Base-by-base conservation (phyloP, 208 protist species). In the Blastocrithidia nonstop region DNA sequence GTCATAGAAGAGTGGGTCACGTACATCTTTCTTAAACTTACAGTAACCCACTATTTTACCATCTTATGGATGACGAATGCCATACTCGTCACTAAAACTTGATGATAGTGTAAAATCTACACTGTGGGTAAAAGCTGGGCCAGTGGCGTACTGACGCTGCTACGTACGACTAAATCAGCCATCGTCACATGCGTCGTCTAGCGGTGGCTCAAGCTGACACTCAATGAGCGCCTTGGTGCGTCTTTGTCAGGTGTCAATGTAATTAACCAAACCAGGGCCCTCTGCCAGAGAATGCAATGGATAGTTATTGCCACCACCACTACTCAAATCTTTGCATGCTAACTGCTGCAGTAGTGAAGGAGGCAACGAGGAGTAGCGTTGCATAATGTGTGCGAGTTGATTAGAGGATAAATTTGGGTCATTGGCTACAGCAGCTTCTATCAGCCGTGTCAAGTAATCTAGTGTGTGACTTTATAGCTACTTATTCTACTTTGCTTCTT, bases 1-100 rank as follows among this genome's bases (percentile, higher is more conserved):
- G 57, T 91, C 77, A 41, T 76, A 87, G 38, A 91, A 91, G 19
- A 71, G 61, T 0, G 73, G 76, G 40, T 91, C 82, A 6, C 73
- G 67, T 20, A 83, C 68, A n/a, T 58, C 9, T 19, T 71, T 58
- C 28, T 67, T 74, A 45, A 85, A 83, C 38, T 76, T 71, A n/a
- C 44, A 23, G 29, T 70, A 62, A 1, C 53, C 36, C 8, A 91
- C 60, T 3, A 62, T 37, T 20, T 68, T 58, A 9, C 77, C 77
- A 48, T 87, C 70, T 7, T 66, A 42, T 0, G 82, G 82, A 25
- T 77, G 67, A 8, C 59, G 20, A 2, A 43, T 8, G 0, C 82
- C 82, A 44, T 87, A 85, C 13, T 43, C 39, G 50, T 91, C 77
- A 0, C 75, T 72, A 51, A 62, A 83, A 26, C 50, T 50, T n/a